phyloP scores from a whole-genome alignment of 371 early-diverging fungal species.

The Lichtheimia ramosa region DNA sequence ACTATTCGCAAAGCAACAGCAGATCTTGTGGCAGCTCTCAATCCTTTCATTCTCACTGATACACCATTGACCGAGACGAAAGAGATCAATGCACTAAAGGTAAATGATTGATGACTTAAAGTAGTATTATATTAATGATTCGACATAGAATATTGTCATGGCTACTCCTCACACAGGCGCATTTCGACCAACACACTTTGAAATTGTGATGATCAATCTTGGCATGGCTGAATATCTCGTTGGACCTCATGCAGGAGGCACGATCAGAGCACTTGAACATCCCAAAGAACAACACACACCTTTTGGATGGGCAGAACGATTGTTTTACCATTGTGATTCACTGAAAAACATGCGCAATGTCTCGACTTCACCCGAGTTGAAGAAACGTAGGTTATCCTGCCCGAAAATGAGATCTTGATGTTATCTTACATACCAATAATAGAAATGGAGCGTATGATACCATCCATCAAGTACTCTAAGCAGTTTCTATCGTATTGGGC shows the following conservation, averaged over 20 bases:
- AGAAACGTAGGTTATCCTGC: conserved; percentile 23
- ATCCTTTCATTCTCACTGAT: conserved; percentile 30
- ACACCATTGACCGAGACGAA: conserved; percentile 9
- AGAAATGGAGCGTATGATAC: too few species aligned
- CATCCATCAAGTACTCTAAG: conserved; percentile 23
- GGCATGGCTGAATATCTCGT: conserved; percentile 35
- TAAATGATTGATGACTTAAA: neutral
- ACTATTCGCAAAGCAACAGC: conserved; percentile 21
- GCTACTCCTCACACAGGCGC: conserved; percentile 48
- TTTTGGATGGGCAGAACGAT: conserved; percentile 31
- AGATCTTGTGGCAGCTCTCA: conserved; percentile 21
- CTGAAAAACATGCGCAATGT: conserved; percentile 23
- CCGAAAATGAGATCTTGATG: neutral
- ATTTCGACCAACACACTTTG: conserved; percentile 49
- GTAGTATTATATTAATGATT: neutral
- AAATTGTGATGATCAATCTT: conserved; percentile 38
- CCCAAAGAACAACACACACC: neutral
- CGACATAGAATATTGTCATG: conserved; percentile 26
- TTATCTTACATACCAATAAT: too few species aligned
- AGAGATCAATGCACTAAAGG: neutral
- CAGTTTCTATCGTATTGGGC: conserved; percentile 67
- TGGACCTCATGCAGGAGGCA: conserved; percentile 8
- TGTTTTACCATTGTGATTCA: conserved; percentile 41
- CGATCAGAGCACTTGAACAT: neutral
- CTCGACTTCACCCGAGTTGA: conserved; percentile 12